Base-by-base conservation (phyloP, 805 yeast species). In the Nakazawaea pomicola region DNA sequence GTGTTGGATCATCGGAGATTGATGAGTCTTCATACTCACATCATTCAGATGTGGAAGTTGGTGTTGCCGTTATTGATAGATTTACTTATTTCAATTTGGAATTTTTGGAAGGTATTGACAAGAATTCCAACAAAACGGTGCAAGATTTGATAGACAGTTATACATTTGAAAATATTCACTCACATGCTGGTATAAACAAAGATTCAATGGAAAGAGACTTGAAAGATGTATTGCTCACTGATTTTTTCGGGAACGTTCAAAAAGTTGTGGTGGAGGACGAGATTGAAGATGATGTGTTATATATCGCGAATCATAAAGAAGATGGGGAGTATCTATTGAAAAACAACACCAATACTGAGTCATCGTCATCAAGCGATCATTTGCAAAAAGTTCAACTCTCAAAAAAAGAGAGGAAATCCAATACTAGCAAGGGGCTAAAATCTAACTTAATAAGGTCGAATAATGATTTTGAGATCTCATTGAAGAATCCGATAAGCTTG, bases 41-140 rank as follows among this genome's bases (percentile, higher is more conserved):
- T 55, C 96, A 88, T 59, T 87, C 97, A 1, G 99, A 93, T 58
- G 76, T 83, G 33, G 97, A 91, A 54, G 78, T 93, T 36, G 99
- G 99, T 6, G 98, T 93, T 38, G 97, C 99, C 0, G 96, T 93
- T 10, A 93, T 93, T 54, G 99, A 93, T 60, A 70, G 99, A 52
- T 93, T 93, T 65, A 93, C 99, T 0, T 90, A 89, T 60, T 88
- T 78, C 62, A 90, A 88, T 40, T 70, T 93, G 50, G 96, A 89
- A 44, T 93, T 81, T 56, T 70, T 93, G 54, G 99, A 91, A 62
- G 57, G 58, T 28, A 79, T 93, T 38, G 82, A 84, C 41, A 84
- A 79, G 60, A 79, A 80, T 50, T 86, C 96, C 1, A 67, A 76
- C 20, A 65, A 68, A 47, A 86, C 97, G 3, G 65, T 93, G 56